Base-by-base conservation (phyloP, 1,284 basidiomycete species). In the Ganoderma lucidum region DNA sequence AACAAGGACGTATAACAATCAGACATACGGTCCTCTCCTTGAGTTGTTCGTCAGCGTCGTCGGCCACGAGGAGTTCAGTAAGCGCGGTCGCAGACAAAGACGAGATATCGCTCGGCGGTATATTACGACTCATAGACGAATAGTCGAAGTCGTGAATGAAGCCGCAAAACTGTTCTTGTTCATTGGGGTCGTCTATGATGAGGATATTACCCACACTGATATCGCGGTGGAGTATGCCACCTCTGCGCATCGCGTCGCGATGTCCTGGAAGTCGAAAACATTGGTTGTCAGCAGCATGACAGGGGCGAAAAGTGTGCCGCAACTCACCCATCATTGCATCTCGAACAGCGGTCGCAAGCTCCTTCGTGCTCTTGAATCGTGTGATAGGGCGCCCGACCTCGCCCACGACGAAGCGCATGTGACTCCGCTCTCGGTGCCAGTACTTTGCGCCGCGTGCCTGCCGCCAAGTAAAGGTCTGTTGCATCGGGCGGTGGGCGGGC, bases 261-360 rank as follows among this genome's bases (percentile, higher is more conserved):
- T 62, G 42, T 8, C 60, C 60, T 62, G 28, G 23, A 30, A 62
- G n/a, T 2, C 23, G 9, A 6, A 9, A 23, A 23, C 23, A 23
- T 23, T 23, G 23, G 23, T 23, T 14, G 28, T 15, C 10, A 15
- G 30, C 30, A 30, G 60, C 17, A 23, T 23, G 23, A 23, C 23
- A 23, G 9, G 9, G 42, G 15, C 10, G 3, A 6, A 23, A 23
- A 23, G 23, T 23, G 23, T 23, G 23, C 14, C 6, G 15, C 42
- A 44, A 51, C 71, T 28, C 45, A 73, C 74, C 74, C 42, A 19
- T 39, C 28, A 75, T 68, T 0, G 68, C 72, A 19, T 75, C 72
- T 0, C 67, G 63, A 14, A 75, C 44, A 0, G 68, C 71, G 15
- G 6, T n/a, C 0, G 65, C 61, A 15, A 73, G 37, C 51, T 73